A percentile compares a stretch with the other conserved stretches of the same genome.
phyloP scores from a whole-genome alignment of 106 monocot genomes.

The Posidonia australis region DNA sequence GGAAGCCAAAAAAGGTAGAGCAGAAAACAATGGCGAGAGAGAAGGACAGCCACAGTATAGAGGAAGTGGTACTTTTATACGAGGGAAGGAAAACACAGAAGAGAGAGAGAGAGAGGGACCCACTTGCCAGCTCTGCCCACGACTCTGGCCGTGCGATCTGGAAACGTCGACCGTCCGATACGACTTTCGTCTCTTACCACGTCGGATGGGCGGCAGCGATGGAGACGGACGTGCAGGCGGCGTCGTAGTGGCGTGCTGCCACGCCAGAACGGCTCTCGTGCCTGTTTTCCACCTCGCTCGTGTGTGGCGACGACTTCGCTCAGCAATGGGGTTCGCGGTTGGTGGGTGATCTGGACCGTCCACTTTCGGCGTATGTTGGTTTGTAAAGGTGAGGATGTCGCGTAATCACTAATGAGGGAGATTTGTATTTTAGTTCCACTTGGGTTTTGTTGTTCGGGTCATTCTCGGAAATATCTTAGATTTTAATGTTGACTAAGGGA shows the following conservation, averaged over 20 bases:
- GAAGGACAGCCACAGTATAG: background rate
- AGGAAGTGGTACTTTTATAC: background rate
- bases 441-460: no score
- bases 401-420: no score
- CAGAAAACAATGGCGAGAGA: no score
- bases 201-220: slow-evolving; percentile 3
- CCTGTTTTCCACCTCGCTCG: no score
- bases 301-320: background rate
- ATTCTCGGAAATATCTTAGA: no score
- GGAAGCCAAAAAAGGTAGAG: no score
- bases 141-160: background rate
- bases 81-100: background rate
- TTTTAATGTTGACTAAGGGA: no score
- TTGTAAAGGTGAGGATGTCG: no score
- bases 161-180: background rate
- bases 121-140: background rate
- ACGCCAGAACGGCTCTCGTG: background rate
- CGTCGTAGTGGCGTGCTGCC: background rate
- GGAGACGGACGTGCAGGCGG: background rate
- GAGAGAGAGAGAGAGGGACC: background rate
- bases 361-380: no score
- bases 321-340: no score
- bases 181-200: background rate
- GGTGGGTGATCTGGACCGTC: no score
- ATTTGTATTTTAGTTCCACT: no score